Evolutionary conservation across 2,329 filamentous ascomycete genomes (phyloP).

Genomic region (Talaromyces sp.): DNA sequence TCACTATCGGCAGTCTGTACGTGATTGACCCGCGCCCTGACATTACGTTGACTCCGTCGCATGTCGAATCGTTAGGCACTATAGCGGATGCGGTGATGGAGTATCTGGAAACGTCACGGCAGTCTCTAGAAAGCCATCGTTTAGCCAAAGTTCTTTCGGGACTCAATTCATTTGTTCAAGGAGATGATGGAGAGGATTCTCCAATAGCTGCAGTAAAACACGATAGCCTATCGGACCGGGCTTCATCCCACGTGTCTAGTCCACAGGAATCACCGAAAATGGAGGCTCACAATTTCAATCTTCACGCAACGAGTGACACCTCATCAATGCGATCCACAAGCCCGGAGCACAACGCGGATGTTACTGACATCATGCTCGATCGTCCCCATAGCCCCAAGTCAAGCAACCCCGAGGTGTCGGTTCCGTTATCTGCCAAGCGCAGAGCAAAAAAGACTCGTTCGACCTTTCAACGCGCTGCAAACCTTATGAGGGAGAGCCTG

Average conservation of each 20-base stretch:
- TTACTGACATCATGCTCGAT: not conserved
- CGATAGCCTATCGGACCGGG: not conserved
- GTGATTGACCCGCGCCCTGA: conserved; percentile 25
- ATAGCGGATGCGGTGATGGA: conserved; percentile 28
- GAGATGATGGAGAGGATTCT: conserved; percentile 10
- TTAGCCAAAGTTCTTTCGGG: conserved; percentile 18
- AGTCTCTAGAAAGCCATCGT: conserved; percentile 18
- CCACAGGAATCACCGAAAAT: not conserved
- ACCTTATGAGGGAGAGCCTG: conserved; percentile 41
- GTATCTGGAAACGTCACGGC: conserved; percentile 26
- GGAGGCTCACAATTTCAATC: not conserved
- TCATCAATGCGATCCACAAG: not conserved
- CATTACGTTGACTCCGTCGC: conserved; percentile 18
- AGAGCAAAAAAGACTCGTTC: conserved; percentile 26
- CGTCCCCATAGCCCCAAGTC: not conserved
- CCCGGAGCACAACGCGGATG: not conserved
- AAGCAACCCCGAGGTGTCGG: not conserved
- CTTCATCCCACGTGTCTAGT: not conserved
- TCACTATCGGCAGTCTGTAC: conserved; percentile 33
- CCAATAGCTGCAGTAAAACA: conserved; percentile 16
- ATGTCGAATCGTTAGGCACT: conserved; percentile 23
- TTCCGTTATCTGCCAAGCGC: not conserved
- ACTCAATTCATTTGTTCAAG: conserved; percentile 20
- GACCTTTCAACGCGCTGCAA: conserved; percentile 42
- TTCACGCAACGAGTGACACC: not conserved